Evolutionary conservation across 108 stramenopile species (phyloP).

Genomic region (Nitzschia putrida): DNA sequence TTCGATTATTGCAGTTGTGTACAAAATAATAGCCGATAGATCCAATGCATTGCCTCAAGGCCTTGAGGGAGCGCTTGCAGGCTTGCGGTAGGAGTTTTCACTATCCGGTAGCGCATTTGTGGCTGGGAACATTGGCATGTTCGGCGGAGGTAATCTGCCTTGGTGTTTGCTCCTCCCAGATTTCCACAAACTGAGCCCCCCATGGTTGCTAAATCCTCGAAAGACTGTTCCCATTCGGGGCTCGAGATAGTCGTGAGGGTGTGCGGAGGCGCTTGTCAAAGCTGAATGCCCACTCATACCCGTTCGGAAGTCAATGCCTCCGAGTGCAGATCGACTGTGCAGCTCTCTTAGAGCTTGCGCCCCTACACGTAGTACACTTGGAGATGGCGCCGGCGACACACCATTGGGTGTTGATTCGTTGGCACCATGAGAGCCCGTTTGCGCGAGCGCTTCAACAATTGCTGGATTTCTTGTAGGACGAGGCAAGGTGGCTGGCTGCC

Average conservation of each 20-base stretch:
- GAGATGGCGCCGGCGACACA: slow-evolving; percentile 52
- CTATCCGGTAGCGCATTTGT: neutral
- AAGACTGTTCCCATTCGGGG: slow-evolving; percentile 22
- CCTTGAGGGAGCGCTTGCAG: too few species aligned
- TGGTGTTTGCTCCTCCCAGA: slow-evolving; percentile 23
- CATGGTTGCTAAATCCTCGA: slow-evolving; percentile 65
- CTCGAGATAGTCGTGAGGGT: slow-evolving; percentile 62
- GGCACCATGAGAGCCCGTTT: slow-evolving; percentile 8
- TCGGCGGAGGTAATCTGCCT: slow-evolving; percentile 1
- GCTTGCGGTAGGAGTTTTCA: too few species aligned
- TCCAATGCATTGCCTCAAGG: too few species aligned
- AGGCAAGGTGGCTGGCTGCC: slow-evolving; percentile 19
- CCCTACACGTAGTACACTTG: slow-evolving; percentile 53
- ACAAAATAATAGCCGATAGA: too few species aligned
- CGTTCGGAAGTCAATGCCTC: slow-evolving; percentile 70
- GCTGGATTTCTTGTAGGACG: slow-evolving; percentile 18
- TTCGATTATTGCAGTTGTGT: too few species aligned
- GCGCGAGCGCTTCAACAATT: slow-evolving; percentile 24
- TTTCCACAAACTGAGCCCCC: slow-evolving; percentile 55
- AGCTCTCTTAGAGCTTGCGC: slow-evolving; percentile 48
- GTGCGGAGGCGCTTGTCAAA: slow-evolving; percentile 55
- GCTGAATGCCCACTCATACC: slow-evolving; percentile 76
- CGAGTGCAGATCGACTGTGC: slow-evolving; percentile 33
- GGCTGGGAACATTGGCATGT: slow-evolving; percentile 19
- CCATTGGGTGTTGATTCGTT: slow-evolving; percentile 30